Evolutionary conservation across 129 eudicot species (phyloP).

Genomic region (Centrapalus pauciflorus): DNA sequence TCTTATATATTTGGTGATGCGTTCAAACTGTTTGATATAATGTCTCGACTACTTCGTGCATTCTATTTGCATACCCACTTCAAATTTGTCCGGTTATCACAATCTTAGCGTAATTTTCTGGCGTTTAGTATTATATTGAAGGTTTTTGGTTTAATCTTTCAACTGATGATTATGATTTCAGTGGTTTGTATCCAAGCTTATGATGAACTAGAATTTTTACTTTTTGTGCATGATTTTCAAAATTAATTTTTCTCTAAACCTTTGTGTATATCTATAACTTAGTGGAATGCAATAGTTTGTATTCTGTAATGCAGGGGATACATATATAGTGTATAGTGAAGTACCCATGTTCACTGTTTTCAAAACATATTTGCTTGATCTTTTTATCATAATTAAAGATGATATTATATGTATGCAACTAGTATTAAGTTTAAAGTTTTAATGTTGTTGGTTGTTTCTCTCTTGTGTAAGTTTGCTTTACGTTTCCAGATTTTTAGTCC

Average conservation of each 20-base stretch:
- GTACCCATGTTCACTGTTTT: no score
- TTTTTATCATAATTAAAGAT: no score
- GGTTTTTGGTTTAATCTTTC: not conserved
- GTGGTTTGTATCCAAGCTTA: not conserved
- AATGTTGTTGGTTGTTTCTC: not conserved
- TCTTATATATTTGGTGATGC: not conserved
- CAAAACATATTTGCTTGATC: no score
- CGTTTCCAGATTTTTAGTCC: conserved; percentile 2
- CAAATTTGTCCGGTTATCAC: not conserved
- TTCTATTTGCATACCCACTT: not conserved
- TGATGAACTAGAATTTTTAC: no score
- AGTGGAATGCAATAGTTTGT: no score
- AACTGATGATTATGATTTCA: not conserved
- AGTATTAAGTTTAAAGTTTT: not conserved
- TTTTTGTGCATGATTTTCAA: no score
- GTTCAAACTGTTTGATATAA: not conserved
- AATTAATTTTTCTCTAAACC: no score
- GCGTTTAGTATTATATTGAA: no score
- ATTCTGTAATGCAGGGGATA: no score
- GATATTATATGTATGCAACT: not conserved
- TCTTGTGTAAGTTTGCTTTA: not conserved
- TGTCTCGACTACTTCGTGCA: not conserved
- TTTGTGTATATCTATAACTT: no score
- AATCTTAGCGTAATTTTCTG: no score
- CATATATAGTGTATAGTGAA: no score